These are phyloP conservation scores for Zygosaccharomyces sapae DNA, from an alignment of 1,139 yeast species.

Conservation along the genomic window DNA sequence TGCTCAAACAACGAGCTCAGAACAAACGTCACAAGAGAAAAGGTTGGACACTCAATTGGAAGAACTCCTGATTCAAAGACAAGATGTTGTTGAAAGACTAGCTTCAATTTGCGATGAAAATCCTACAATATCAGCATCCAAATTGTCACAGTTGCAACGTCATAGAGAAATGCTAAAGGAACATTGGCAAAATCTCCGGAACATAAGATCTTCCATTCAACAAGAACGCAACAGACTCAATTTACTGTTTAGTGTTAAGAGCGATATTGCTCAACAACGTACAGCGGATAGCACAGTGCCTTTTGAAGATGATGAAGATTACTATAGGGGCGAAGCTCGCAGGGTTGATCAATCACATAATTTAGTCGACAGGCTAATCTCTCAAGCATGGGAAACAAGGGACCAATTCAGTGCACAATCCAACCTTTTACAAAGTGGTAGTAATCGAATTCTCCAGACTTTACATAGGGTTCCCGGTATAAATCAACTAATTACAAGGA, in stretches of 20 bases:
- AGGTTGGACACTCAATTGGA: constrained; percentile 44
- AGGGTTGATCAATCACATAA: constrained; percentile 71
- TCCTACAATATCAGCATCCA: constrained; percentile 59
- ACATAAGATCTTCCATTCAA: constrained; percentile 55
- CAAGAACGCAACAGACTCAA: constrained; percentile 77
- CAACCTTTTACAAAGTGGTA: constrained; percentile 58
- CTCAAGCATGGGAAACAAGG: constrained; percentile 83
- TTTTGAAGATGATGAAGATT: constrained; percentile 50
- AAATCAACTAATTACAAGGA: constrained; percentile 67
- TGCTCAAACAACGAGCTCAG: constrained; percentile 48
- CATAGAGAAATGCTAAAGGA: constrained; percentile 75
- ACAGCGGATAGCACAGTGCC: constrained; percentile 27
- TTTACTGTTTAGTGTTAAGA: constrained; percentile 67
- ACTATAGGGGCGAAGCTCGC: constrained; percentile 70
- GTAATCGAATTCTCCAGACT: constrained; percentile 56
- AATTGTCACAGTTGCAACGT: constrained; percentile 75
- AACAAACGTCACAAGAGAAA: constrained; percentile 47
- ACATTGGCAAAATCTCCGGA: constrained; percentile 58
- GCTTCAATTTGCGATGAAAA: constrained; percentile 52
- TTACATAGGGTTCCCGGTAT: constrained; percentile 77
- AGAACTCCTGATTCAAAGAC: constrained; percentile 40
- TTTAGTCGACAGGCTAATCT: constrained; percentile 72
- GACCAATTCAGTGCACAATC: constrained; percentile 79
- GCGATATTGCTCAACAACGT: constrained; percentile 51
- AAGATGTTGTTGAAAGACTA: constrained; percentile 40